Conservation (phyloP, 2,329 filamentous ascomycete genomes). For the Talaromyces islandicus region DNA sequence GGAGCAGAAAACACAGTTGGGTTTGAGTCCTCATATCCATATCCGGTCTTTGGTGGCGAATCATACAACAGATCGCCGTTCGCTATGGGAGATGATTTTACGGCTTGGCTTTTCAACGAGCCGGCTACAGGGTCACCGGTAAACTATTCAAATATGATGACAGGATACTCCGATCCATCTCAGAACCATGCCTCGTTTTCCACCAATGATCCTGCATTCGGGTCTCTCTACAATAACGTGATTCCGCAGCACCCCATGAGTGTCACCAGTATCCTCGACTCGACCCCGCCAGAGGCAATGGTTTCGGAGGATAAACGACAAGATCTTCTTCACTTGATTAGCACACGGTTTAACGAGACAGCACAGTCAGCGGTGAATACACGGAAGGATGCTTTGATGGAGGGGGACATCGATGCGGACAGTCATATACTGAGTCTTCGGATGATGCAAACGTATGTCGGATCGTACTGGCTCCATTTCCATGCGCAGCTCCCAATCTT, state of each 20-base stretch:
- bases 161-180: conserved; percentile 33
- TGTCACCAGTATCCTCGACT: conserved; percentile 77
- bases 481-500: conserved; percentile 91
- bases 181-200: conserved; percentile 47
- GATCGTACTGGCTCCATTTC: conserved; percentile 91
- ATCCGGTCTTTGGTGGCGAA: conserved; percentile 83
- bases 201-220: conserved; percentile 44
- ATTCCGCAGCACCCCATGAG: conserved; percentile 75
- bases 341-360: conserved; percentile 72
- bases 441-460: conserved; percentile 94
- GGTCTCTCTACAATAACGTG: conserved; percentile 43
- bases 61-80: conserved; percentile 76
- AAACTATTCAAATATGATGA: conserved; percentile 33
- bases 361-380: conserved; percentile 67
- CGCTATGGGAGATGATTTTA: conserved; percentile 80
- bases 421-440: conserved; percentile 67
- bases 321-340: conserved; percentile 76
- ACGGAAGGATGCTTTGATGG: conserved; percentile 69
- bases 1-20: conserved; percentile 24
- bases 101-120: conserved; percentile 76
- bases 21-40: conserved; percentile 43
- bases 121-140: conserved; percentile 52
- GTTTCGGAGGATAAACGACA: conserved; percentile 84
- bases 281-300: conserved; percentile 69
- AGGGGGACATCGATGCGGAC: conserved; percentile 65